Evolutionary conservation across 371 early-diverging fungal species (phyloP).

Genomic region (Actinomortierella wolfii): DNA sequence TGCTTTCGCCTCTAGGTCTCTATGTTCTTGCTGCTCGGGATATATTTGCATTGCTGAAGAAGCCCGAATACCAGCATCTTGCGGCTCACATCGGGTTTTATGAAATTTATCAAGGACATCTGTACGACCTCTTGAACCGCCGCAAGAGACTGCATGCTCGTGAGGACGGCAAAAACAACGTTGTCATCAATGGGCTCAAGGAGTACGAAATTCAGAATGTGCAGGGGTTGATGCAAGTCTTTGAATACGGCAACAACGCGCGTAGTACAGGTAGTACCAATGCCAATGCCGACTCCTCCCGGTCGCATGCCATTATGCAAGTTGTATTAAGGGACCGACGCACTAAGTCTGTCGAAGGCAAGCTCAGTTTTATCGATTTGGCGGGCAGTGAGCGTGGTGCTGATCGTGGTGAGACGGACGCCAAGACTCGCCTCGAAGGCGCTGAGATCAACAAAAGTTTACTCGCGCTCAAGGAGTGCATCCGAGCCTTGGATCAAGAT

Average conservation of each 20-base stretch:
- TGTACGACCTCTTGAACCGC: constrained; percentile 93
- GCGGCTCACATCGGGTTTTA: constrained; percentile 89
- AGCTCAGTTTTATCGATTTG: constrained; percentile 97
- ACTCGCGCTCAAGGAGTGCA: constrained; percentile 97
- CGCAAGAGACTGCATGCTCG: constrained; percentile 89
- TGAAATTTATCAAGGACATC: constrained; percentile 96
- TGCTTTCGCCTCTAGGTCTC: constrained; percentile 71
- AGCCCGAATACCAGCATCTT: constrained; percentile 73
- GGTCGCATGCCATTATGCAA: constrained; percentile 98
- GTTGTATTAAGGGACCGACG: constrained; percentile 80
- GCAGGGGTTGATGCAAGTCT: constrained; percentile 83
- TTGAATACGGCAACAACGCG: constrained; percentile 87
- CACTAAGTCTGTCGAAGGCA: constrained; percentile 63
- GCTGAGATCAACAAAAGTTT: constrained; percentile 99
- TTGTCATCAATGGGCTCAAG: constrained; percentile 84
- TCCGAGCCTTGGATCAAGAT: constrained; percentile 94
- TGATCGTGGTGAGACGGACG: constrained; percentile 93
- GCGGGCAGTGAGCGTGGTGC: constrained; percentile 99
- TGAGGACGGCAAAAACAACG: constrained; percentile 94
- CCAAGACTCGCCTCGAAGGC: constrained; percentile 95
- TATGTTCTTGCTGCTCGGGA: constrained; percentile 92
- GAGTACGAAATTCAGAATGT: constrained; percentile 82
- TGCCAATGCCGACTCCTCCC: constrained; percentile 95
- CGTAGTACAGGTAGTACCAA: constrained; percentile 95
- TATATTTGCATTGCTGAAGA: constrained; percentile 79